Percentiles rank a stretch among this genome's conserved stretches.
Evolutionary conservation across 176 grass and related monocot species (phyloP).

Genomic region (Bothriochloa decipiens): DNA sequence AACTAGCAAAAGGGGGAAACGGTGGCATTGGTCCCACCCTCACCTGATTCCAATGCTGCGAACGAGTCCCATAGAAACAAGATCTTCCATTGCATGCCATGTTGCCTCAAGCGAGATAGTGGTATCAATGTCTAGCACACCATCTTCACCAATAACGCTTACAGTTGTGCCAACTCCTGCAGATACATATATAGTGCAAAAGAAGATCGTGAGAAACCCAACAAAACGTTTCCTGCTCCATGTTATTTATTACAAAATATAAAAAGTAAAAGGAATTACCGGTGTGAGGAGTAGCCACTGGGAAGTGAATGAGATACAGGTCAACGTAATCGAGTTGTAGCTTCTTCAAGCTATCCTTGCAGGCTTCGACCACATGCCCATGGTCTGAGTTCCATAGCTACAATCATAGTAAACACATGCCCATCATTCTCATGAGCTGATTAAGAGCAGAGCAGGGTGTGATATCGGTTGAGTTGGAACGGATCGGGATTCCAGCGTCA

Average conservation of each 20-base stretch:
- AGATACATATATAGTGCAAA: neutral
- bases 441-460: neutral
- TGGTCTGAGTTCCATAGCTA: conserved; percentile 94
- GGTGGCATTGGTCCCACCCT: neutral
- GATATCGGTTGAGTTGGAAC: neutral
- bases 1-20: neutral
- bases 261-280: conserved; percentile 43
- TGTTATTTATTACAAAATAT: neutral
- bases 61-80: conserved; percentile 79
- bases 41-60: conserved; percentile 89
- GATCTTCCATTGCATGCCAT: conserved; percentile 94
- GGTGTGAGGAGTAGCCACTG: conserved; percentile 75
- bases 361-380: conserved; percentile 77
- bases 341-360: conserved; percentile 86
- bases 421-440: neutral
- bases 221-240: neutral
- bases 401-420: neutral
- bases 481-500: neutral
- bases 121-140: conserved; percentile 89
- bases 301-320: conserved; percentile 88
- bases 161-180: conserved; percentile 72
- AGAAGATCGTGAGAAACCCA: neutral
- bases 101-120: conserved; percentile 88
- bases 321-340: conserved; percentile 66
- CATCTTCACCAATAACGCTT: conserved; percentile 84